Evolutionary conservation across 2,329 filamentous ascomycete genomes (phyloP).

Genomic region (Colletotrichum scovillei): DNA sequence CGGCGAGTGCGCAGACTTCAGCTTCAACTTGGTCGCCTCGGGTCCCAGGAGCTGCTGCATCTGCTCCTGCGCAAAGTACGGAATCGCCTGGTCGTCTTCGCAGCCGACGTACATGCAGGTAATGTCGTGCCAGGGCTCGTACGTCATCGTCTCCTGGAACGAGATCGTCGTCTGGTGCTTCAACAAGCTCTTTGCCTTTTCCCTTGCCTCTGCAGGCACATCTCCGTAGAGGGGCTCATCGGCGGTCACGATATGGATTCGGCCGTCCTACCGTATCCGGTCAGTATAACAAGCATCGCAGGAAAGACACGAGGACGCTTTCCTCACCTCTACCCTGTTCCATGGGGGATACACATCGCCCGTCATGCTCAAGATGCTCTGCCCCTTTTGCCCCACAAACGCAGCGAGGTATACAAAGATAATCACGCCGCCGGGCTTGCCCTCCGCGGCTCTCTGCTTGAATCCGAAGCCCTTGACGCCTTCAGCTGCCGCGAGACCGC

Average conservation of each 20-base stretch:
- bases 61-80: conserved; percentile 35
- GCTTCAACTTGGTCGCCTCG: not conserved
- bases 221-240: conserved; percentile 40
- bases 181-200: conserved; percentile 20
- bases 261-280: conserved; percentile 21
- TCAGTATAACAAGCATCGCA: too few species aligned
- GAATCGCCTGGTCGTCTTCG: conserved; percentile 40
- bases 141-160: conserved; percentile 34
- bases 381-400: conserved; percentile 43
- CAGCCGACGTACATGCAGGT: conserved; percentile 40
- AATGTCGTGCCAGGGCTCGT: conserved; percentile 43
- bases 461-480: conserved; percentile 49
- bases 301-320: too few species aligned
- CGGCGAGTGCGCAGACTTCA: conserved; percentile 17
- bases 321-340: conserved; percentile 39
- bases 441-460: conserved; percentile 43
- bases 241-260: not conserved
- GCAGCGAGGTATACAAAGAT: conserved; percentile 48
- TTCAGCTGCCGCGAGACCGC: conserved; percentile 51
- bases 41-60: conserved; percentile 30
- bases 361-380: conserved; percentile 38
- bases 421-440: conserved; percentile 50
- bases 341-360: conserved; percentile 37
- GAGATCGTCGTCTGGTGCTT: conserved; percentile 28
- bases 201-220: conserved; percentile 21